Base-by-base conservation (phyloP, 2,329 filamentous ascomycete genomes). In the Stenocarpella maydis region DNA sequence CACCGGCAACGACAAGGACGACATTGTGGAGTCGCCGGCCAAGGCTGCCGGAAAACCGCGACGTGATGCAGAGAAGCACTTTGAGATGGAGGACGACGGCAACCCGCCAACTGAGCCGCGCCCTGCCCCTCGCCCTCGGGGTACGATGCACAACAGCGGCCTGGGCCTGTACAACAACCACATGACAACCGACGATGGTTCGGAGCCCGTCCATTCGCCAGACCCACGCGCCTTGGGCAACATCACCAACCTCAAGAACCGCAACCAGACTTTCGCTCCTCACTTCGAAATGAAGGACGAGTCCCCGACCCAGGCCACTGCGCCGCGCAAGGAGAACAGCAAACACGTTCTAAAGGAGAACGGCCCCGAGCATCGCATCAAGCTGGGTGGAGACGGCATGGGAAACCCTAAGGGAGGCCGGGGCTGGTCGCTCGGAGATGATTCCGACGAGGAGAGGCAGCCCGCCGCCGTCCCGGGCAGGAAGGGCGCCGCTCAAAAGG, bases 61-160 rank as follows among this genome's bases (percentile, higher is more conserved):
- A 70, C 92, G 90, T 50, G 93, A 97, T 75, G 91, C 92, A 21
- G 90, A 95, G 77, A 82, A 90, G 1, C 94, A 98, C 80, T 98
- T 97, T 77, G 90, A 96, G 71, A 87, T 98, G 75, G 84, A 88
- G 66, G 95, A 98, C 77, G 90, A 95, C 68, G 90, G 88, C 60
- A 87, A 87, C 41, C 87, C 88, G 61, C 81, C 84, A 19, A 85
- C 82, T 9, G 83, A 86, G 67, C 81, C 82, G 52, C 84, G 84
- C 64, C 76, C 79, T 58, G 76, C 80, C 63, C 80, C 79, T 60
- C 82, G 83, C 61, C 85, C 84, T 65, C 85, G 84, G 68, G 88
- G 87, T 53, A 80, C 84, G n/a, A 85, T 81, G 45, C 86, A 90
- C 69, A 94, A 93, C 79, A 88, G 88, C 68, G 91, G 91, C 8